Evolutionary conservation across 371 early-diverging fungal species (phyloP).

Genomic region (Parasitella parasitica): DNA sequence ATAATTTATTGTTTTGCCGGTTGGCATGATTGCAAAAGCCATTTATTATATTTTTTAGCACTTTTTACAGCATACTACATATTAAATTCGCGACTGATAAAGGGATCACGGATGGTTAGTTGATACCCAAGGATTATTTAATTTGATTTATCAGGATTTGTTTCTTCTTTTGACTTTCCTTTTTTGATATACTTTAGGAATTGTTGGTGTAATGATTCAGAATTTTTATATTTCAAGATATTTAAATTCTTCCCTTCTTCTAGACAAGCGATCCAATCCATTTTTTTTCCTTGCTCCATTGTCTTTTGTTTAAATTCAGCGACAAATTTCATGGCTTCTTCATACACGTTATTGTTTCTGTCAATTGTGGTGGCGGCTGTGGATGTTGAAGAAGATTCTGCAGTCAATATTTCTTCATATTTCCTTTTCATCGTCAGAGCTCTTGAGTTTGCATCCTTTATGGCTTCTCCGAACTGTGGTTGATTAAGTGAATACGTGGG

Average conservation of each 20-base stretch:
- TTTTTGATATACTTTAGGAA: slow-evolving; percentile 15
- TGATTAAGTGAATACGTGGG: slow-evolving; percentile 6
- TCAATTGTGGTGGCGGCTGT: slow-evolving; percentile 5
- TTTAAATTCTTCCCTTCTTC: slow-evolving; percentile 16
- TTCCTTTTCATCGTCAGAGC: slow-evolving; percentile 8
- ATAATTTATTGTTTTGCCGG: too few species aligned
- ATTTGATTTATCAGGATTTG: too few species aligned
- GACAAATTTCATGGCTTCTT: slow-evolving; percentile 14
- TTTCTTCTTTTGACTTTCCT: slow-evolving; percentile 15
- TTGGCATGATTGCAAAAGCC: too few species aligned
- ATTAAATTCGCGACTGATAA: too few species aligned
- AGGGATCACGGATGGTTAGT: too few species aligned
- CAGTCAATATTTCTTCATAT: slow-evolving; percentile 6
- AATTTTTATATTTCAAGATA: slow-evolving; percentile 17
- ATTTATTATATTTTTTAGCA: too few species aligned
- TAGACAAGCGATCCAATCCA: slow-evolving; percentile 15
- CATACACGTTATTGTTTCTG: slow-evolving; percentile 12
- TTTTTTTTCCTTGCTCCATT: slow-evolving; percentile 11
- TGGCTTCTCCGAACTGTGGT: slow-evolving; percentile 9
- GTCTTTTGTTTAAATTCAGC: slow-evolving; percentile 8
- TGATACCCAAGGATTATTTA: too few species aligned
- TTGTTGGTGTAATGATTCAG: slow-evolving; percentile 21
- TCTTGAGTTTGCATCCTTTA: slow-evolving; percentile 11
- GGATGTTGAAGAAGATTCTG: slow-evolving; percentile 3
- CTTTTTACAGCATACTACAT: too few species aligned